A percentile compares a stretch with the other conserved stretches of the same genome.
phyloP scores from a whole-genome alignment of 495 filamentous ascomycete genomes.

The Neurospora discreta region DNA sequence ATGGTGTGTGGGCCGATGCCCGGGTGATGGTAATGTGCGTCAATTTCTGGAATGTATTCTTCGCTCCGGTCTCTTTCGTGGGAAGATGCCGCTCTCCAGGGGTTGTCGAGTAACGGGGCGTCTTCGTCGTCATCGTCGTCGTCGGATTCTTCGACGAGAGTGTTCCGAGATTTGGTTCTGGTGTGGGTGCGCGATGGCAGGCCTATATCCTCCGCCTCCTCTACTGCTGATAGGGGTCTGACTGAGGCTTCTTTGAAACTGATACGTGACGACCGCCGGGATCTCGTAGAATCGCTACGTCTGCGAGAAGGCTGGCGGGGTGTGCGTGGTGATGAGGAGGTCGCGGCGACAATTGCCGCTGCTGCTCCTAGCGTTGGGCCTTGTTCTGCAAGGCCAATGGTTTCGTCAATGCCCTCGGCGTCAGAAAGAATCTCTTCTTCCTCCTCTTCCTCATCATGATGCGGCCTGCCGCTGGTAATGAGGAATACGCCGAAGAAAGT shows the following conservation, averaged over 20 bases:
- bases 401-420: conserved; percentile 42
- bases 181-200: conserved; percentile 5
- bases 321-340: conserved; percentile 6
- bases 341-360: neutral
- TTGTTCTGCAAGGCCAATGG: conserved; percentile 34
- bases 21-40: conserved; percentile 11
- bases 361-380: conserved; percentile 5
- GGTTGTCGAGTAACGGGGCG: conserved; percentile 22
- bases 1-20: conserved; percentile 18
- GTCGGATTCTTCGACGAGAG: conserved; percentile 8
- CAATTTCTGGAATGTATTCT: neutral
- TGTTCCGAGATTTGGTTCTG: conserved; percentile 1
- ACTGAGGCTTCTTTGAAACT: conserved; percentile 20
- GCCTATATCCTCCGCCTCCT: conserved; percentile 10
- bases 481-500: conserved; percentile 93
- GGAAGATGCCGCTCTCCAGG: conserved; percentile 18
- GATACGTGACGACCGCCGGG: conserved; percentile 29
- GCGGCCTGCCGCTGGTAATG: conserved; percentile 62
- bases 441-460: conserved; percentile 32
- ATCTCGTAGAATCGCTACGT: conserved; percentile 15
- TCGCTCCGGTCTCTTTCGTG: neutral
- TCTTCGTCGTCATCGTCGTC: conserved; percentile 9
- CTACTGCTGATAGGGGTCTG: conserved; percentile 10
- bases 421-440: conserved; percentile 44
- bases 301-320: conserved; percentile 2